Evolutionary conservation across 345 rosid genomes (phyloP), one percentile per base, ranked within the genome.

Genomic region (Dimocarpus longan): DNA sequence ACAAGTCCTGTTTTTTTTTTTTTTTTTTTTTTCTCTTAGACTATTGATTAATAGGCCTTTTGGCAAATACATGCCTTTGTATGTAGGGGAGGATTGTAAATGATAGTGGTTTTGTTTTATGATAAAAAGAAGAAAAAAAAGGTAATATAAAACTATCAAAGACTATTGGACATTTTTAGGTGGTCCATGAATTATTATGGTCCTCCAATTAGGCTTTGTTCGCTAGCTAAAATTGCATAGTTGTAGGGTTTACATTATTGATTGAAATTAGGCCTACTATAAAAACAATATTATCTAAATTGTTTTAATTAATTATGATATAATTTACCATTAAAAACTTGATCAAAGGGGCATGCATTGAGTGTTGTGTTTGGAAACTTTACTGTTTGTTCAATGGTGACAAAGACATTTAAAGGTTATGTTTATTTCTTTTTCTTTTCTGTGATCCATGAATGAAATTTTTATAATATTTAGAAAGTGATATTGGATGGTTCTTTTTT

Each of bases 151-250:
- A 62, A 46, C 40, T 21, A 62, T 22, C 10, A 57, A 59, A 59
- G 24, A 40, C 9, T 16, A 7, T 42, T 16, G 56, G 68, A 59
- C 44, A 74, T 21, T 22, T 60, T 73, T 44, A 57, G 78, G 74
- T 73, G 74, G 69, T 13, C 74, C 69, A 28, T 26, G 11, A 56
- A 57, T 32, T 54, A 66, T 62, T 8, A 8, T 73, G 73, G 52
- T 66, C 69, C 74, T 63, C 39, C 44, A 26, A 74, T 63, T 43
- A 74, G 44, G 48, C n/a, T 9, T 12, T 16, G 8, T 19, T 21
- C 16, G 21, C 16, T 39, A 39, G 50, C 22, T 12, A 57, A 73
- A 39, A 37, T 19, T n/a, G 50, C 24, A 24, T 24, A 22, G n/a
- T 42, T 15, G 5, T 40, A 21, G 28, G 16, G 5, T 19, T 60